Evolutionary conservation across 176 grass and related monocot genomes (phyloP), one percentile per base, ranked within the genome.

Genomic region (Phoenix dactylifera): DNA sequence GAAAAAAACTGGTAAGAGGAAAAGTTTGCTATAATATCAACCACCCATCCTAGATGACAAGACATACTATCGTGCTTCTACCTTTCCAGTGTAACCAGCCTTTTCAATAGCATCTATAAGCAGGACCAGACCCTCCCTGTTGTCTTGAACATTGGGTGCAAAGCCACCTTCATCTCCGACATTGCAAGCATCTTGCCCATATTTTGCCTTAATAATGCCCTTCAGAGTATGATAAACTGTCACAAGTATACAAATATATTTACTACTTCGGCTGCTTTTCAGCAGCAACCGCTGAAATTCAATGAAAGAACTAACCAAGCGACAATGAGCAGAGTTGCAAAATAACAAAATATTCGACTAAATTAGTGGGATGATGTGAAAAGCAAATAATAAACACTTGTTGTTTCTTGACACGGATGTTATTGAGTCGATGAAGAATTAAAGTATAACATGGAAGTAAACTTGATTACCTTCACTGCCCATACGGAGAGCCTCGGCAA

Each of bases 121-220:
- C 55, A 98, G 82, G 53, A 98, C 79, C 63, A 98, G 84, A 5
- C 93, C 93, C 72, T 98, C 93, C 73, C 84, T 88, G 73, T 92
- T 89, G 69, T 98, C 93, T 73, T 98, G 93, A 80, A 98, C 87
- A 65, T 98, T 98, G 67, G 93, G 93, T 80, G 93, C 93, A 83
- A 98, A 98, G 32, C 93, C 93, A 61, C 87, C 84, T 85, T 92
- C 87, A 71, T 89, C 93, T 79, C 93, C 93, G 18, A 92, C 87
- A 60, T 98, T 98, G 84, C 93, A 98, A 24, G 93, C 87, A 78
- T 98, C 93, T 80, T 98, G 87, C 39, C 93, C 93, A 58, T 98
- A 98, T 74, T 92, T 98, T 32, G 87, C 70, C 77, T 98, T 98
- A 63, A 98, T 98, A 62, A 98, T 98, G 70, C 87, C 87, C 76